phyloP scores from a whole-genome alignment of 2,329 filamentous ascomycete genomes.

The Cytospora schulzeri region DNA sequence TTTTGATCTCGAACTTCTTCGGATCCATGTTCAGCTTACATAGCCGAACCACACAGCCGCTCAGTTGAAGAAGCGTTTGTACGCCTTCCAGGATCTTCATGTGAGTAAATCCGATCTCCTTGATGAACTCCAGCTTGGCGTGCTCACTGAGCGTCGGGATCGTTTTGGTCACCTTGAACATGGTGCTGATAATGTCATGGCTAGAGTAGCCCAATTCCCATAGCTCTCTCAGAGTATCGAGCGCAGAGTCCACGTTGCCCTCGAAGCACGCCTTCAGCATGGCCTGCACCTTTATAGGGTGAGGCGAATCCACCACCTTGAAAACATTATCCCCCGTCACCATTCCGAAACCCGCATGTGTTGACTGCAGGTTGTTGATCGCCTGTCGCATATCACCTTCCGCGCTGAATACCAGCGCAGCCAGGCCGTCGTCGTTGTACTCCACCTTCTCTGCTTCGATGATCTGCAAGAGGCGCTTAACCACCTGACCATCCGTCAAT shows the following conservation, averaged over 20 bases:
- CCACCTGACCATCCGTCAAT: constrained; percentile 88
- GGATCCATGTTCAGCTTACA: constrained; percentile 98
- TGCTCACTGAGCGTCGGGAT: constrained; percentile 91
- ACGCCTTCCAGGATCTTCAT: constrained; percentile 99
- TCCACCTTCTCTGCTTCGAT: constrained; percentile 89
- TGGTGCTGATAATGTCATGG: constrained; percentile 97
- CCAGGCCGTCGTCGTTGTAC: constrained; percentile 89
- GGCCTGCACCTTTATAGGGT: constrained; percentile 96
- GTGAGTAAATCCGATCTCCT: constrained; percentile 97
- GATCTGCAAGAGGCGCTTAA: constrained; percentile 88
- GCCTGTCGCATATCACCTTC: constrained; percentile 99
- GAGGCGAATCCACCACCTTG: constrained; percentile 93
- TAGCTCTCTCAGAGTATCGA: constrained; percentile 84
- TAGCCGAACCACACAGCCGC: constrained; percentile 86
- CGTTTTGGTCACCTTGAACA: constrained; percentile 98
- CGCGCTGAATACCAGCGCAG: constrained; percentile 94
- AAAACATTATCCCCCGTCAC: constrained; percentile 99
- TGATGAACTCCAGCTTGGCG: constrained; percentile 94
- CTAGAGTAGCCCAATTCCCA: constrained; percentile 97
- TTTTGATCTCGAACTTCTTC: constrained; percentile 64
- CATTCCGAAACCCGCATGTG: constrained; percentile 89
- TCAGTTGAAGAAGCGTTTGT: constrained; percentile 90
- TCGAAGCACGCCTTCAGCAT: constrained; percentile 98
- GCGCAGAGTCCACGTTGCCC: constrained; percentile 81
- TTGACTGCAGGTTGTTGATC: constrained; percentile 97